Base-by-base conservation (phyloP, 1,284 basidiomycete genomes). In the Pholiota adiposa region DNA sequence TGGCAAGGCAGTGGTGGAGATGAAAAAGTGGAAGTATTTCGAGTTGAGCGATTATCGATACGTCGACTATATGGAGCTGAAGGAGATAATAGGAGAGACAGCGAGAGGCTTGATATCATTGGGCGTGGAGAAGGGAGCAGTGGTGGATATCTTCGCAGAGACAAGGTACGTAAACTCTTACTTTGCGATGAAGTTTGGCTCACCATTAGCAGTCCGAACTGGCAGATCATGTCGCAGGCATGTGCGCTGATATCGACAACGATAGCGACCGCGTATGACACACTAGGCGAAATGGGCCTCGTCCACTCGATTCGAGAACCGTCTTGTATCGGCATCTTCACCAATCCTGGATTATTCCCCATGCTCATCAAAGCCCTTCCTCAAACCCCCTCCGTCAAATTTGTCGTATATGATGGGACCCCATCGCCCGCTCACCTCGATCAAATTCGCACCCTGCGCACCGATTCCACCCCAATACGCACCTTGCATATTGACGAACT, bases 1-100 rank as follows among this genome's bases (percentile, higher is more conserved):
- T 54, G 95, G 94, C n/a, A 87, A 94, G 75, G 87, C 94, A 72
- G 79, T 85, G 49, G 88, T 80, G 49, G 90, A 95, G 80, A 89
- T 72, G 67, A 98, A 97, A 85, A 92, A 82, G 52, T 98, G 96
- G 96, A 92, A 89, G 72, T 98, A 92, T 76, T 97, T 92, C 75
- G 86, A 96, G 78, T 83, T 98, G 48, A 90, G 88, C 73, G 89
- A 90, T 55, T 96, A 90, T 77, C 83, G 90, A 75, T 96, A 88
- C 75, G 74, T 90, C 70, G 83, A 77, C 51, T 96, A 87, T 73
- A 67, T 87, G 56, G 80, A 65, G 49, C 46, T 65, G n/a, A 58
- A 62, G 33, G 61, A 60, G 12, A 52, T 56, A 3, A 60, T 65
- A 11, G 52, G 52, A 3, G 63, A 62, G 36, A 52, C 52, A 5